Evolutionary conservation across 257 asterid genomes (phyloP).

Genomic region (Hygrophila difformis): DNA sequence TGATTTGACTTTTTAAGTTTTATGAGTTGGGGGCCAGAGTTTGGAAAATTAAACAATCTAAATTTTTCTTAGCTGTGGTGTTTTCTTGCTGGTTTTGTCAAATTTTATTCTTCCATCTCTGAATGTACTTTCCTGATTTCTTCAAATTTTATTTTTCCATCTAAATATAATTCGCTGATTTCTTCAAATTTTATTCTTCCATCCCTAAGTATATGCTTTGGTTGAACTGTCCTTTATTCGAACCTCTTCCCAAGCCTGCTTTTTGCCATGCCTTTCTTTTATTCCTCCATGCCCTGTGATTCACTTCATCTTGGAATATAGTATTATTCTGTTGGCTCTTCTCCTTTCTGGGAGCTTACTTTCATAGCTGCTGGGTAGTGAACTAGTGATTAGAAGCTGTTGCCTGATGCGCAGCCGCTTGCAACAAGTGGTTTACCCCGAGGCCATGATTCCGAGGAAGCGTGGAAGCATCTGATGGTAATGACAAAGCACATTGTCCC

Average conservation of each 20-base stretch:
- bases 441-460: slow-evolving; percentile 12
- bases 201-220: no score
- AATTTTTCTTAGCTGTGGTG: neutral
- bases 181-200: no score
- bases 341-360: slow-evolving; percentile 3
- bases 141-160: no score
- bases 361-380: slow-evolving; percentile 13
- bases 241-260: no score
- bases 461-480: slow-evolving; percentile 6
- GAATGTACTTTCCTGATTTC: neutral
- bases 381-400: slow-evolving; percentile 12
- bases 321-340: neutral
- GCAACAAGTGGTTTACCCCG: slow-evolving; percentile 12
- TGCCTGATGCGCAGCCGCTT: slow-evolving; percentile 12
- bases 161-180: no score
- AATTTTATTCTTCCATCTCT: neutral
- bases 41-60: no score
- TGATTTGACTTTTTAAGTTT: neutral
- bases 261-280: neutral
- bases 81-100: neutral
- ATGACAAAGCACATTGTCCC: neutral
- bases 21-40: neutral
- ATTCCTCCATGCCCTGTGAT: neutral
- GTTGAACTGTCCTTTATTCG: neutral
- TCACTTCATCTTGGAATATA: neutral